phyloP scores from a whole-genome alignment of 768 basidiomycete genomes.

The Lactarius sp. region DNA sequence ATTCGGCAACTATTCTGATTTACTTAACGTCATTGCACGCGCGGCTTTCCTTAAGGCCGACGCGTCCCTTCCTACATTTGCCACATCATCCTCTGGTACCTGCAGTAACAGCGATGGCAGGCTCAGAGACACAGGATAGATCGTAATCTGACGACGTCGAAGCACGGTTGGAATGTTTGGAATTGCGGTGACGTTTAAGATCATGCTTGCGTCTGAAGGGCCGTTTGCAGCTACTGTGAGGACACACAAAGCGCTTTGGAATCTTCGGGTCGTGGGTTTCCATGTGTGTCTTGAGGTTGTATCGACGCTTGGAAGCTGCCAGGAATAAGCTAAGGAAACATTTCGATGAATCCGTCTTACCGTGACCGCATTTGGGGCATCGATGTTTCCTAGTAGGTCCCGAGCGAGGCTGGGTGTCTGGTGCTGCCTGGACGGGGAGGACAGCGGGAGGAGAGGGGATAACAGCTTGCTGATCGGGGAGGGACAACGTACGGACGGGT shows the following conservation, averaged over 20 bases:
- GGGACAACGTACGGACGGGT: slow-evolving; percentile 32
- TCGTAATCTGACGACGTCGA: slow-evolving; percentile 24
- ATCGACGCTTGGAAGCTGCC: slow-evolving; percentile 86
- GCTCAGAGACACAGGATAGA: slow-evolving; percentile 10
- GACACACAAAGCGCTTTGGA: slow-evolving; percentile 80
- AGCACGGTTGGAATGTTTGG: slow-evolving; percentile 52
- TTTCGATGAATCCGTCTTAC: slow-evolving; percentile 36
- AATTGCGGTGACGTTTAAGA: slow-evolving; percentile 80
- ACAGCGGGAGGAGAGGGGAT: slow-evolving; percentile 40
- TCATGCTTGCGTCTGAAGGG: slow-evolving; percentile 95
- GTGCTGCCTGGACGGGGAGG: slow-evolving; percentile 35
- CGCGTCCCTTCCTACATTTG: slow-evolving; percentile 29
- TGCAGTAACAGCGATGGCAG: neutral
- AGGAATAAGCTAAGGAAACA: slow-evolving; percentile 19
- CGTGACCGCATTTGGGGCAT: slow-evolving; percentile 70
- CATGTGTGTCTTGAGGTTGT: slow-evolving; percentile 94
- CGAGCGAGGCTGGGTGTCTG: slow-evolving; percentile 40
- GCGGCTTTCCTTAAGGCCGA: slow-evolving; percentile 26
- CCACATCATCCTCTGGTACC: neutral
- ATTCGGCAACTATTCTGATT: neutral
- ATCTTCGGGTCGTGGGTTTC: slow-evolving; percentile 92
- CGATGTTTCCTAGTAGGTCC: slow-evolving; percentile 77
- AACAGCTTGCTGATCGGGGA: slow-evolving; percentile 41
- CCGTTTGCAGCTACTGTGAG: slow-evolving; percentile 70
- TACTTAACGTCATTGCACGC: slow-evolving; percentile 35